phyloP scores from a whole-genome alignment of 768 basidiomycete genomes.

The Boletus sp. region DNA sequence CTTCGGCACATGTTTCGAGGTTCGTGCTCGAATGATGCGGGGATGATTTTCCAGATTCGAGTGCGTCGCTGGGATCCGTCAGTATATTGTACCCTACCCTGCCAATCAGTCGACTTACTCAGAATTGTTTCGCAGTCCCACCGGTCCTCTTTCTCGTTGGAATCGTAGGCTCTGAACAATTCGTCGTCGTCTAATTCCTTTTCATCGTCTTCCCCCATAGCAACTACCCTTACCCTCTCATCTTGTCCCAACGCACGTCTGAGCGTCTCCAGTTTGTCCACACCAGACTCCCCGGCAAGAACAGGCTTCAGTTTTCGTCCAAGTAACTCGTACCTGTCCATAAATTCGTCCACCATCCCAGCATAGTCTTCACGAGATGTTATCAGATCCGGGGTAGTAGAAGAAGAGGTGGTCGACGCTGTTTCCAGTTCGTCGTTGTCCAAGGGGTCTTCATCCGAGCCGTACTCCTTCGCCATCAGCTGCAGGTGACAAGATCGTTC shows the following conservation, averaged over 20 bases:
- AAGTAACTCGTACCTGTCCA: constrained; percentile 86
- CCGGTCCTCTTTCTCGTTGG: constrained; percentile 58
- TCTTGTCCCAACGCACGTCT: constrained; percentile 76
- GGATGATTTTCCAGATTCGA: constrained; percentile 99
- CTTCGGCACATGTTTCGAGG: constrained; percentile 52
- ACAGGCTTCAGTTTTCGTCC: constrained; percentile 83
- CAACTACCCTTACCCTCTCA: constrained; percentile 49
- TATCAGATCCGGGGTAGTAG: constrained; percentile 70
- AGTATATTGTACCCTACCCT: background rate
- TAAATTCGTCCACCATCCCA: constrained; percentile 88
- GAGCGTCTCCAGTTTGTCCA: constrained; percentile 78
- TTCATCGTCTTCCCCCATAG: constrained; percentile 46
- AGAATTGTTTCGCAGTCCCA: constrained; percentile 99
- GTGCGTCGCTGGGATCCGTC: constrained; percentile 70
- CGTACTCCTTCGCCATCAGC: constrained; percentile 83
- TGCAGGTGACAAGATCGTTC: constrained; percentile 19
- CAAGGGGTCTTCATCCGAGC: constrained; percentile 48
- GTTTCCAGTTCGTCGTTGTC: constrained; percentile 52
- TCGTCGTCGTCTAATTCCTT: constrained; percentile 44
- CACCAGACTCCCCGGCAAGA: constrained; percentile 67
- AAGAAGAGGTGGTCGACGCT: constrained; percentile 44
- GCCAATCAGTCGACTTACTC: constrained; percentile 49
- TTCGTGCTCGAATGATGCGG: constrained; percentile 71
- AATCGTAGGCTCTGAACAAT: constrained; percentile 39
- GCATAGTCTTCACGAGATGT: constrained; percentile 88